A percentile compares a stretch with the other conserved stretches of the same genome.
Conservation (phyloP, 306 rosid species). For the Carpinus viminea region DNA sequence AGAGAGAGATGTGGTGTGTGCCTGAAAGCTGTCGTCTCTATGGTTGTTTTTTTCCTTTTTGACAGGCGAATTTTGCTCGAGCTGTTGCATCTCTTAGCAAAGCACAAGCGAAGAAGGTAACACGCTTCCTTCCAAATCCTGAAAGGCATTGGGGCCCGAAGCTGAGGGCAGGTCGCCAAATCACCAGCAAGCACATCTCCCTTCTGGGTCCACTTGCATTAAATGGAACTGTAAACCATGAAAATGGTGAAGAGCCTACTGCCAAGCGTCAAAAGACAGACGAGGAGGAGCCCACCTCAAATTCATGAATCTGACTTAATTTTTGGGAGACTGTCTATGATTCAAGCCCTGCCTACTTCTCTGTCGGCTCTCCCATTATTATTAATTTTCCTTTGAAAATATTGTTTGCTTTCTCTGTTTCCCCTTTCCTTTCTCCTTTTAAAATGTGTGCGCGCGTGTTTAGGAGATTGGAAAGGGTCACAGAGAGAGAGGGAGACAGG, state of each 20-base stretch:
- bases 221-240: slow-evolving; percentile 56
- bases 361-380: neutral
- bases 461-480: neutral
- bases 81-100: slow-evolving; percentile 90
- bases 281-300: slow-evolving; percentile 24
- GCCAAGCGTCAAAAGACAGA: slow-evolving; percentile 65
- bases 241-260: slow-evolving; percentile 47
- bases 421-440: neutral
- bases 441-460: neutral
- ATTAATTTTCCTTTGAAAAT: neutral
- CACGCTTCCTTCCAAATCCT: slow-evolving; percentile 92
- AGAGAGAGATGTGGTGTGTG: too few relatives aligned
- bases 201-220: slow-evolving; percentile 79
- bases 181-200: slow-evolving; percentile 89
- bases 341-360: slow-evolving; percentile 25
- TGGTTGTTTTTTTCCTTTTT: neutral
- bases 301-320: slow-evolving; percentile 28
- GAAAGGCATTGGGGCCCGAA: slow-evolving; percentile 98
- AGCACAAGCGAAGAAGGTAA: slow-evolving; percentile 89
- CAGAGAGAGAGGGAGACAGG: too few relatives aligned
- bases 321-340: slow-evolving; percentile 11
- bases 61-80: slow-evolving; percentile 83
- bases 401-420: neutral
- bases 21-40: neutral
- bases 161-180: slow-evolving; percentile 88